Conservation (phyloP, 768 basidiomycete genomes). For the Leccinum rimulosum region DNA sequence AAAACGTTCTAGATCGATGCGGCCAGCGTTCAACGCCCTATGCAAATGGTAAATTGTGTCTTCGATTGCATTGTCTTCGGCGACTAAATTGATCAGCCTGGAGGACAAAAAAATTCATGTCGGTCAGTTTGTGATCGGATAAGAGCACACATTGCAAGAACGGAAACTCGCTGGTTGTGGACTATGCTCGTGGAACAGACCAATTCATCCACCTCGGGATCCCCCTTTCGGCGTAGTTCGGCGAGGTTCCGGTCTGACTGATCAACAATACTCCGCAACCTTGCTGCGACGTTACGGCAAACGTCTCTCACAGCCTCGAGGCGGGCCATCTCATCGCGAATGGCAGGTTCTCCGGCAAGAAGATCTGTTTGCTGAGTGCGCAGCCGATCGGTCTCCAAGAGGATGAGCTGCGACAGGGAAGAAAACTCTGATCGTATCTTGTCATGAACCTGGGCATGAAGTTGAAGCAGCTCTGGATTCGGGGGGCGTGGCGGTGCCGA, state of each 20-base stretch:
- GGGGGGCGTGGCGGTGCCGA: slow-evolving; percentile 76
- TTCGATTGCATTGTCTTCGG: slow-evolving; percentile 98
- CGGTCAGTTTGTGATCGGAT: slow-evolving; percentile 16
- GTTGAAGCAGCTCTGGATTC: slow-evolving; percentile 82
- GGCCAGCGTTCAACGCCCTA: slow-evolving; percentile 84
- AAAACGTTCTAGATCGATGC: slow-evolving; percentile 93
- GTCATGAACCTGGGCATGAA: slow-evolving; percentile 75
- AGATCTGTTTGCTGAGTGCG: slow-evolving; percentile 83
- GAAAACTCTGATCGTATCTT: slow-evolving; percentile 71
- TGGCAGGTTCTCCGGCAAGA: slow-evolving; percentile 86
- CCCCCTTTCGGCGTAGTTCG: slow-evolving; percentile 79
- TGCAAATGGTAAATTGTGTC: slow-evolving; percentile 98
- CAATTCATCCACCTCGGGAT: slow-evolving; percentile 94
- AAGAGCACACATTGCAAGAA: neutral
- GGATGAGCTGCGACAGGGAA: slow-evolving; percentile 63
- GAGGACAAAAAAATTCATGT: neutral
- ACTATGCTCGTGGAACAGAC: slow-evolving; percentile 95
- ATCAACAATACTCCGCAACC: slow-evolving; percentile 60
- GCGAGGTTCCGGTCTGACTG: slow-evolving; percentile 71
- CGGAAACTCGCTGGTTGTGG: slow-evolving; percentile 76
- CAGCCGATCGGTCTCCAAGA: slow-evolving; percentile 69
- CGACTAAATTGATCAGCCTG: slow-evolving; percentile 93
- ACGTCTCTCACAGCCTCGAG: slow-evolving; percentile 92
- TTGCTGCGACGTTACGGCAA: slow-evolving; percentile 72
- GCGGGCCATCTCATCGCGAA: slow-evolving; percentile 94